Evolutionary conservation across 495 filamentous ascomycete genomes (phyloP), one percentile per base, ranked within the genome.

Genomic region (Penicillium silybi): DNA sequence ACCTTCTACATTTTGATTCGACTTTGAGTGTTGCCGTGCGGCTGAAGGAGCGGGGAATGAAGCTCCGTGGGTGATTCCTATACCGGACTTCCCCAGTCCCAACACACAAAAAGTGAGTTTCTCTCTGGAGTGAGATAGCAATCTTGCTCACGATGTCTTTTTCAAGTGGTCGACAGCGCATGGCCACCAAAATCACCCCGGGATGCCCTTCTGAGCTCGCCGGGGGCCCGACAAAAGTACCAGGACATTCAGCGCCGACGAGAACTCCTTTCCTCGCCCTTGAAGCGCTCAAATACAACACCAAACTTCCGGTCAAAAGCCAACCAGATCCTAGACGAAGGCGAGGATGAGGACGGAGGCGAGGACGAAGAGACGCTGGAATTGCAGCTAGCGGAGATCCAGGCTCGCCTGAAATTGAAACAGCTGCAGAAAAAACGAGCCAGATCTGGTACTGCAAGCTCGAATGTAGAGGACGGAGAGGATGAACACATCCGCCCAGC

Each of bases 121-220:
- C 3, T 20, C 4, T 13, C 8, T 8, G 16, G 4, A 19, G n/a
- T 9, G 18, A 29, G 18, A 4, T 41, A 10, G 6, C 19, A 18
- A 42, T 37, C 29, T 3, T 8, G 6, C 48, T 43, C 38, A 57
- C 29, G 2, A 17, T 35, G 22, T 27, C 8, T 7, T 39, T 22
- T 35, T 17, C 2, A 22, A 72, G 69, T 76, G 74, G 70, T 62
- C 32, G 80, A 83, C 55, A 69, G 73, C 53, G 80, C 83, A 68
- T 97, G 91, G 91, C 91, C 91, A 38, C 91, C 91, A 13, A 79
- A 85, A 65, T 95, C 90, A 15, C 91, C 91, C 44, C 85, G 88
- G 66, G 88, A 92, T 48, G 91, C 82, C 25, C 80, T 97, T 3
- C 71, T 95, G 20, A 87, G 85, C 67, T 92, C 89, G 5, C 91